Conservation (phyloP, 441 rosid species). For the Jatropha multifida region DNA sequence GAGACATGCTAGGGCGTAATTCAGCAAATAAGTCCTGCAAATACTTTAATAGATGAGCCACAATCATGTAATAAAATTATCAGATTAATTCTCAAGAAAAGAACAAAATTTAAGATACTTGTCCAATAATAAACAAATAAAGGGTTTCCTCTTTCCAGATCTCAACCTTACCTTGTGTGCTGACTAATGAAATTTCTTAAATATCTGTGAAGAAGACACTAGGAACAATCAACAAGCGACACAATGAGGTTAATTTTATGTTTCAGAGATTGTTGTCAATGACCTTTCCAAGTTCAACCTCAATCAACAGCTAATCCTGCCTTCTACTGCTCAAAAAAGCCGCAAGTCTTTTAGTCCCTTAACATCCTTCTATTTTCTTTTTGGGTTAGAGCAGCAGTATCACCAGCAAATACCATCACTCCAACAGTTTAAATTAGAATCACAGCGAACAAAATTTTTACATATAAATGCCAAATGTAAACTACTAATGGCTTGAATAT, state of each 20-base stretch:
- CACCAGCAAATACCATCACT: background rate
- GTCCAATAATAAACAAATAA: background rate
- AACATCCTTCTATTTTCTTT: background rate
- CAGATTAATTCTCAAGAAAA: background rate
- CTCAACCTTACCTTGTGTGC: background rate
- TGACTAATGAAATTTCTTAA: background rate
- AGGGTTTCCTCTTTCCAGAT: background rate
- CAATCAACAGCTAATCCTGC: background rate
- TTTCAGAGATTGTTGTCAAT: no score
- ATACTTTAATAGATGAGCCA: slow-evolving; percentile 30
- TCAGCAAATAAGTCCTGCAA: slow-evolving; percentile 92
- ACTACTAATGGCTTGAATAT: background rate
- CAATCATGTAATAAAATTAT: background rate
- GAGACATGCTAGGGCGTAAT: slow-evolving; percentile 82
- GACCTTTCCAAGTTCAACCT: no score
- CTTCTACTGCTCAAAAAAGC: background rate
- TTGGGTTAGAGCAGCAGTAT: background rate
- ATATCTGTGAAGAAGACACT: background rate
- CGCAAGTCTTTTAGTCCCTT: background rate
- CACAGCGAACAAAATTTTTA: background rate
- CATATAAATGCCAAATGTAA: background rate
- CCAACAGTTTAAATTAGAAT: background rate
- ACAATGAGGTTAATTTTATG: no score
- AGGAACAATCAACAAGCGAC: no score
- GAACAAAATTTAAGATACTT: background rate